Base-by-base conservation (phyloP, 192 early-diverging fungal genomes). In the Entophlyctis luteolus region DNA sequence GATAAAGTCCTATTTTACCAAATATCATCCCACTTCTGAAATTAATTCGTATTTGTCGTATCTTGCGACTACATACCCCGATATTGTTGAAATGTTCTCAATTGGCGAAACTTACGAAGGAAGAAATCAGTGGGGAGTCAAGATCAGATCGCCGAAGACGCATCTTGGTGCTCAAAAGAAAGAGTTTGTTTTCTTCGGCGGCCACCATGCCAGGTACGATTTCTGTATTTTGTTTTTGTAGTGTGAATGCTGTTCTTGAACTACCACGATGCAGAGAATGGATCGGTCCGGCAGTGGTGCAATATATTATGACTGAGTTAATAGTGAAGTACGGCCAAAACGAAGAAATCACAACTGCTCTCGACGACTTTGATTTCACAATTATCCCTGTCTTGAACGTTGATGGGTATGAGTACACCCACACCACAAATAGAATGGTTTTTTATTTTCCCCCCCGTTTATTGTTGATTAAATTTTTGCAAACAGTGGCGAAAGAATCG, bases 321-420 rank as follows among this genome's bases (percentile, higher is more conserved):
- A 65, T 80, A 18, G 35, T 59, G 22, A 65, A 71, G 25, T 83
- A 84, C 57, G 78, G 80, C 31, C 68, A 68, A 50, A 77, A 79
- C 72, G 67, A 72, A 22, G 68, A 73, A 23, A 69, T 82, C 45
- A 82, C 81, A 16, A 57, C 57, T 4, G 59, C 85, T 3, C 52
- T 85, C 0, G 75, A 84, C 53, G 38, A 49, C 35, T 86, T 84
- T 68, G 75, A 77, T 53, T 84, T 81, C 62, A 68, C 72, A 4
- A 77, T 88, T 45, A 73, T 88, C 28, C 86, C 86, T 31, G 86
- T 86, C 36, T 53, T 88, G 42, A 88, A 88, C 42, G 81, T 81
- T 18, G 86, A 88, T 65, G 86, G 86, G 42, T 88, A 85, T 65
- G 72, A 74, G 18, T 85, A 78, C 71, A 75, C 86, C 20, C 78